These are phyloP conservation scores for Ceratobasidium sp. DNA, from an alignment of 1,284 basidiomycete genomes.

Conservation along the genomic window DNA sequence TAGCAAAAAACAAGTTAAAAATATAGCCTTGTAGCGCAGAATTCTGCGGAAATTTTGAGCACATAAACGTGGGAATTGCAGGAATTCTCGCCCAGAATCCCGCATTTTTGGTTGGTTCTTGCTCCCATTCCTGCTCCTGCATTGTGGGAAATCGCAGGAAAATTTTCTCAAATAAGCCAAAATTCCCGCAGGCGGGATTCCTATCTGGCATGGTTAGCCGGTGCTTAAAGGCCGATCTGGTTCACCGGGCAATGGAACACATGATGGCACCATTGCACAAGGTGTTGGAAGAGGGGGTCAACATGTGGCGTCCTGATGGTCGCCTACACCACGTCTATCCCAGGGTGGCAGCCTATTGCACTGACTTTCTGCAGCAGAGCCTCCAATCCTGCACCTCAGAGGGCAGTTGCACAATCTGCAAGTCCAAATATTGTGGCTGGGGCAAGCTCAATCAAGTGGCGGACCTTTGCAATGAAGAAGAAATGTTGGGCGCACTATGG, in stretches of 20 bases:
- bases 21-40: no score
- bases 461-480: background rate
- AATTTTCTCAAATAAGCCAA: no score
- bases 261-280: conserved; percentile 39
- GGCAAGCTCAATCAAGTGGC: background rate
- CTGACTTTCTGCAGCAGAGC: conserved; percentile 47
- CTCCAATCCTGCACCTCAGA: conserved; percentile 39
- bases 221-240: conserved; percentile 33
- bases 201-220: no score
- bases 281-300: conserved; percentile 40
- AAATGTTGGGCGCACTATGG: background rate
- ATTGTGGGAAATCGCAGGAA: no score
- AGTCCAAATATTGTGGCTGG: background rate
- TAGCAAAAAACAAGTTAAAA: no score
- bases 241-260: conserved; percentile 40
- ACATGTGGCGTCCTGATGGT: conserved; percentile 45
- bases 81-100: no score
- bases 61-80: no score
- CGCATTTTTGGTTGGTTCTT: no score
- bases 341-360: conserved; percentile 45
- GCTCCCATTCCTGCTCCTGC: no score
- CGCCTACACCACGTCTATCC: background rate
- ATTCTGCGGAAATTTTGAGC: no score
- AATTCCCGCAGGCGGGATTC: no score
- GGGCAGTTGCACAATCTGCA: conserved; percentile 26